Evolutionary conservation across 768 basidiomycete genomes (phyloP).

Genomic region (Gloeophyllum trabeum): DNA sequence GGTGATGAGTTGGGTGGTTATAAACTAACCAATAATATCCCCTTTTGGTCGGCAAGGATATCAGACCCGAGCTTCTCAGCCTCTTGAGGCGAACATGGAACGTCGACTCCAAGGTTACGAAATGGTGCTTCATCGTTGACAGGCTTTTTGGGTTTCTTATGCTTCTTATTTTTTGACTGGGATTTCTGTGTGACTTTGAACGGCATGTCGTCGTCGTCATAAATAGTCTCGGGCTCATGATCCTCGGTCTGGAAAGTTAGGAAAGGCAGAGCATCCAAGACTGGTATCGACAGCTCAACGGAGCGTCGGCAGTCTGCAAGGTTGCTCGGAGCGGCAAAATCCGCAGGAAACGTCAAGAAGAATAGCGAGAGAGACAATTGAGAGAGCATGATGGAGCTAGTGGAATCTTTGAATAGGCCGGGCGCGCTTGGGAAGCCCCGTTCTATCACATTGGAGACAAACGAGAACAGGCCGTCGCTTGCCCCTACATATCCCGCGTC

Average conservation of each 20-base stretch:
- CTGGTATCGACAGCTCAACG: neutral
- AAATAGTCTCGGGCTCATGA: no score
- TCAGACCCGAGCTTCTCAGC: slow-evolving; percentile 7
- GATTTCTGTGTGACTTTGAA: neutral
- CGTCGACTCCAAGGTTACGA: slow-evolving; percentile 11
- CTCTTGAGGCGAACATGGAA: slow-evolving; percentile 16
- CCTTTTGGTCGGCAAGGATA: slow-evolving; percentile 15
- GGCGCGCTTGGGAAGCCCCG: no score
- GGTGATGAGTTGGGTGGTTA: no score
- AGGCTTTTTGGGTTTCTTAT: neutral
- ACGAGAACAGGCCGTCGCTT: no score
- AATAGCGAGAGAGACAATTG: neutral
- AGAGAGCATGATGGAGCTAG: no score
- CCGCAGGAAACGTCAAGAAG: neutral
- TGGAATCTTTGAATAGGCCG: no score
- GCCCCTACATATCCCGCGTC: no score
- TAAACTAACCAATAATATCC: slow-evolving; percentile 13
- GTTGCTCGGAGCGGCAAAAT: neutral
- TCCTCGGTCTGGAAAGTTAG: neutral
- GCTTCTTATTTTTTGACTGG: neutral
- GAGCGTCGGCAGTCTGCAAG: neutral
- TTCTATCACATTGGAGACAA: no score
- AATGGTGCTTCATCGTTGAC: slow-evolving; percentile 20
- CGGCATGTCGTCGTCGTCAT: neutral
- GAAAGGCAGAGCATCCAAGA: neutral